These are phyloP conservation scores for Sergeia podlipaevii DNA, from an alignment of 208 protist genomes.

Conservation along the genomic window DNA sequence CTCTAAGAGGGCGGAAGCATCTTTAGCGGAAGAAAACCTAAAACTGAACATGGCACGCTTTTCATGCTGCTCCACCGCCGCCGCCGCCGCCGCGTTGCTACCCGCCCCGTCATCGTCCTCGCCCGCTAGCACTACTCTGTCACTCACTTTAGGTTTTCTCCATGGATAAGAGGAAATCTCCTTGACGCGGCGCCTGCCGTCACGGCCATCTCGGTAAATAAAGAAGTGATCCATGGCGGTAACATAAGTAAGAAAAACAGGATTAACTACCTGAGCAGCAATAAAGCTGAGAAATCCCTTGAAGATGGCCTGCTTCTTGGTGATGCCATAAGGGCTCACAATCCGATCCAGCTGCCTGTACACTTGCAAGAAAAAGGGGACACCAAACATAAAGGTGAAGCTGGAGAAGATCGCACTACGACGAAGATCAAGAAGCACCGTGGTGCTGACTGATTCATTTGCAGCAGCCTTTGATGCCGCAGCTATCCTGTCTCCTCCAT, in stretches of 20 bases:
- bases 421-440: slow-evolving; percentile 56
- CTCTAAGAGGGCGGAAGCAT: slow-evolving; percentile 12
- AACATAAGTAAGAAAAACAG: slow-evolving; percentile 66
- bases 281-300: slow-evolving; percentile 76
- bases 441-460: slow-evolving; percentile 10
- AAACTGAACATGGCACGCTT: slow-evolving; percentile 7
- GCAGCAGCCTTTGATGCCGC: neutral
- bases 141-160: neutral
- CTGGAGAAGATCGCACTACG: slow-evolving; percentile 79
- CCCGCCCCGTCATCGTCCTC: slow-evolving; percentile 15
- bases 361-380: slow-evolving; percentile 59
- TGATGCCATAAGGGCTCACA: slow-evolving; percentile 35
- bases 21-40: slow-evolving; percentile 17
- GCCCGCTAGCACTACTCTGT: slow-evolving; percentile 14
- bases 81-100: slow-evolving; percentile 1
- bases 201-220: slow-evolving; percentile 63
- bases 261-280: slow-evolving; percentile 49
- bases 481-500: neutral
- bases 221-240: slow-evolving; percentile 73
- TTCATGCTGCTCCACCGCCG: neutral
- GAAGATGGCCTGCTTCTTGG: slow-evolving; percentile 38
- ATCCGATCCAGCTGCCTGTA: slow-evolving; percentile 47
- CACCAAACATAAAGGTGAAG: slow-evolving; percentile 63
- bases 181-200: slow-evolving; percentile 48
- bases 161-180: slow-evolving; percentile 16